A percentile compares a stretch with the other conserved stretches of the same genome.
Conservation (phyloP, 768 basidiomycete species). For the Daedaleopsis nitida region DNA sequence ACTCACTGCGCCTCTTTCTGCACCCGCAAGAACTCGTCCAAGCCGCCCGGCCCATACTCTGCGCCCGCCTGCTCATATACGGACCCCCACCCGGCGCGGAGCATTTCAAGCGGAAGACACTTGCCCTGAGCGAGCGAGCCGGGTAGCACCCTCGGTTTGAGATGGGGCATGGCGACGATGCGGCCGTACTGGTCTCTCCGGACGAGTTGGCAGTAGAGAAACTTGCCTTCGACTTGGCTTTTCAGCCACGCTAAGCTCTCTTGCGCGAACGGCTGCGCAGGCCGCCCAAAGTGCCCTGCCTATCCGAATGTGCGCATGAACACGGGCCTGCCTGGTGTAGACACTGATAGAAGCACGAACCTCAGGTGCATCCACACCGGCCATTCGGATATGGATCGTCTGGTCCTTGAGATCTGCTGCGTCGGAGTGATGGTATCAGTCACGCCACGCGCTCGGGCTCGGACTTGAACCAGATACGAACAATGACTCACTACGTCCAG, state of each 20-base stretch:
- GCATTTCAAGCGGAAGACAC: constrained; percentile 69
- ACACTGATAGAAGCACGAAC: constrained; percentile 38
- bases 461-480: neutral
- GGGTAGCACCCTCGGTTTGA: constrained; percentile 57
- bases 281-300: constrained; percentile 84
- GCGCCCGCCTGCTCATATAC: constrained; percentile 80
- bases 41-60: constrained; percentile 72
- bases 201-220: constrained; percentile 70
- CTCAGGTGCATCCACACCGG: constrained; percentile 93
- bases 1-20: constrained; percentile 44
- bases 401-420: constrained; percentile 68
- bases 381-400: constrained; percentile 86
- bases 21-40: constrained; percentile 60
- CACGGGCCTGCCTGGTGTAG: neutral
- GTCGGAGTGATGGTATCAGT: neutral
- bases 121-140: constrained; percentile 47
- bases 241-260: constrained; percentile 80
- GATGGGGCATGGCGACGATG: constrained; percentile 52
- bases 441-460: neutral
- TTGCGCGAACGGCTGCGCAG: constrained; percentile 70
- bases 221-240: constrained; percentile 52
- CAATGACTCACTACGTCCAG: constrained; percentile 42
- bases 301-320: constrained; percentile 28
- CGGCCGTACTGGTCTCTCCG: constrained; percentile 84
- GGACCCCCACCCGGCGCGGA: constrained; percentile 73